phyloP scores from a whole-genome alignment of 352 stramenopile species.

The Phytophthora rubi region DNA sequence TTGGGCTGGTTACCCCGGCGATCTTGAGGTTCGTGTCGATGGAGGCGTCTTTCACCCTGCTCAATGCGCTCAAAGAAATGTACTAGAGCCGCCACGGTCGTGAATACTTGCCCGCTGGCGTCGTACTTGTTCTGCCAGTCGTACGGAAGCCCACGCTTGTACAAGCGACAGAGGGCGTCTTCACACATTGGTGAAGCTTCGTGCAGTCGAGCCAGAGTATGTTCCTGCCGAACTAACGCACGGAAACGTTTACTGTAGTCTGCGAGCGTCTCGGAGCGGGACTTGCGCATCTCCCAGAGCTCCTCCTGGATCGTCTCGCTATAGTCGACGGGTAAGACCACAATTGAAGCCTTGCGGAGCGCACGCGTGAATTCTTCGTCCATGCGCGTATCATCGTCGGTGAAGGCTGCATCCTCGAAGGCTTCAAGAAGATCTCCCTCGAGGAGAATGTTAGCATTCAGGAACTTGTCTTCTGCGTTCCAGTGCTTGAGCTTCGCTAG shows the following conservation, averaged over 20 bases:
- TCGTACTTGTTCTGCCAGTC: conserved; percentile 26
- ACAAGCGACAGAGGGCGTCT: conserved; percentile 12
- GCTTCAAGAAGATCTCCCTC: conserved; percentile 6
- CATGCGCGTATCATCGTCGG: conserved; percentile 9
- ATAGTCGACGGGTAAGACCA: conserved; percentile 2
- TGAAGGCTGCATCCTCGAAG: conserved; percentile 7
- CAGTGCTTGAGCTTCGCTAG: conserved; percentile 11
- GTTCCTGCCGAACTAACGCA: neutral
- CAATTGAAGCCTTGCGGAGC: conserved; percentile 1
- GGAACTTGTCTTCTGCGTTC: conserved; percentile 23
- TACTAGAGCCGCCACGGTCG: conserved; percentile 6
- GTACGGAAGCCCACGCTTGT: conserved; percentile 14
- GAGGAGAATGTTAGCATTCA: conserved; percentile 9
- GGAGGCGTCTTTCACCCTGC: conserved; percentile 10
- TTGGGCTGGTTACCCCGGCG: neutral
- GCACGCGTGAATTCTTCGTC: conserved; percentile 9
- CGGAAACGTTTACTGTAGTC: conserved; percentile 20
- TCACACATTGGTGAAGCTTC: conserved; percentile 2
- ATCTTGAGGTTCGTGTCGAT: neutral
- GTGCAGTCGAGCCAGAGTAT: neutral
- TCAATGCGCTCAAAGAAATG: conserved; percentile 12
- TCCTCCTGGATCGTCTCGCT: conserved; percentile 15
- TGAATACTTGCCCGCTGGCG: conserved; percentile 2
- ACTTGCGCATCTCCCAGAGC: conserved; percentile 4
- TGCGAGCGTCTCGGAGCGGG: neutral